Conservation (phyloP, 371 early-diverging fungal genomes). For the Capillidium heterosporum region DNA sequence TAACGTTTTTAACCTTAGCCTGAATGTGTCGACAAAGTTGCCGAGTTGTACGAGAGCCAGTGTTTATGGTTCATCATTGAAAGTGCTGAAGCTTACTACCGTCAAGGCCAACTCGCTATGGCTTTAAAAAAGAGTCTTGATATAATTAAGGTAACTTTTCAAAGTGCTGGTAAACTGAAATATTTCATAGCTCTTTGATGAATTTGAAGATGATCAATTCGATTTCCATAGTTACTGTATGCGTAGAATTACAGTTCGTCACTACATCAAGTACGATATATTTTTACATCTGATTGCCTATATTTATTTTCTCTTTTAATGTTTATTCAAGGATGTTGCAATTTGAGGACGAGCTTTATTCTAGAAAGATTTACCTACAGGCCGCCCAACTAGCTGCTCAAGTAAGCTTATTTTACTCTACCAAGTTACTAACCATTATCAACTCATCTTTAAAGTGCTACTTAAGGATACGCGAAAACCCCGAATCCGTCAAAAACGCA, state of each 20-base stretch:
- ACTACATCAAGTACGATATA: conserved; percentile 46
- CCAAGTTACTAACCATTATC: background rate
- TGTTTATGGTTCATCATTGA: conserved; percentile 73
- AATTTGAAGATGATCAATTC: conserved; percentile 84
- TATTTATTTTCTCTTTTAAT: background rate
- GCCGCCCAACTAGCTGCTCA: conserved; percentile 60
- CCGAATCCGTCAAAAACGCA: conserved; percentile 18
- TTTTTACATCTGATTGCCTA: background rate
- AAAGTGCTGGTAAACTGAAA: background rate
- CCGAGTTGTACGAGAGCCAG: conserved; percentile 83
- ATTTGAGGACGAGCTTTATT: conserved; percentile 54
- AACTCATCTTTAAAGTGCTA: conserved; percentile 21
- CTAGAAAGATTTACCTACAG: conserved; percentile 47
- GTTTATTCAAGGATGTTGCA: conserved; percentile 28
- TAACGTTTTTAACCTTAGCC: conserved; percentile 10
- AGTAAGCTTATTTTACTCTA: conserved; percentile 7
- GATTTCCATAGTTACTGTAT: conserved; percentile 92
- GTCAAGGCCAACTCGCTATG: conserved; percentile 46
- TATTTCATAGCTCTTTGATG: conserved; percentile 30
- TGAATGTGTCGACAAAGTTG: conserved; percentile 51
- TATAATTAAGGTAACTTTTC: conserved; percentile 36
- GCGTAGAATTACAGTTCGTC: conserved; percentile 71
- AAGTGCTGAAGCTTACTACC: conserved; percentile 42
- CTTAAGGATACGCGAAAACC: conserved; percentile 41
- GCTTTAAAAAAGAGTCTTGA: conserved; percentile 78